These are phyloP conservation scores for Zychaea mexicana DNA, from an alignment of 371 early-diverging fungal genomes.

Conservation along the genomic window DNA sequence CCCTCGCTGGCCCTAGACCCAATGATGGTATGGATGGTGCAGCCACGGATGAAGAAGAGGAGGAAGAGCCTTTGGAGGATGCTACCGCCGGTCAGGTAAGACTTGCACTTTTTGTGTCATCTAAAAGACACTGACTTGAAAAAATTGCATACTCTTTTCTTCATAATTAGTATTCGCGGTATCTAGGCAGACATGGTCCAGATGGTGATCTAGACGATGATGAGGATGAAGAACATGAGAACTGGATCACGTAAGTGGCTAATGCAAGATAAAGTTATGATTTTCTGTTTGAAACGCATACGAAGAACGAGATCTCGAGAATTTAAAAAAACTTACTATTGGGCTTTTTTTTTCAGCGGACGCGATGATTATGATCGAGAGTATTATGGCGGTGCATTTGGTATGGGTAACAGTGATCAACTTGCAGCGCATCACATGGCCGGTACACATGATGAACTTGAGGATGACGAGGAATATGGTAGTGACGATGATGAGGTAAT, in stretches of 20 bases:
- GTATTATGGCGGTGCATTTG: conserved; percentile 24
- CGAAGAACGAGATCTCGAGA: too few relatives aligned
- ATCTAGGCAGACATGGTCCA: conserved; percentile 14
- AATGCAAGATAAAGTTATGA: too few relatives aligned
- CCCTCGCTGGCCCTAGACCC: conserved; percentile 88
- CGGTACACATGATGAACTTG: conserved; percentile 16
- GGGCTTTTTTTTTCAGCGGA: conserved; percentile 19
- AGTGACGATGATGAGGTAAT: conserved; percentile 32
- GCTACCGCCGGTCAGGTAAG: conserved; percentile 21
- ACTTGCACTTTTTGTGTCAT: too few relatives aligned
- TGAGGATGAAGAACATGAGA: conserved; percentile 30
- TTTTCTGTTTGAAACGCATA: too few relatives aligned
- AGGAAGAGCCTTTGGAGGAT: conserved; percentile 29
- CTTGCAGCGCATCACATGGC: conserved; percentile 6
- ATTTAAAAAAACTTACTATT: too few relatives aligned
- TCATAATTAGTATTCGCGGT: conserved; percentile 30
- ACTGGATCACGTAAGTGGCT: conserved; percentile 40
- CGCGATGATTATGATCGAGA: conserved; percentile 27
- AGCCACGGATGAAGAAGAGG: conserved; percentile 26
- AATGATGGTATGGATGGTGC: conserved; percentile 33
- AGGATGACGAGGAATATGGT: conserved; percentile 28
- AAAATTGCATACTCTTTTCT: not conserved
- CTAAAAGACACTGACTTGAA: too few relatives aligned
- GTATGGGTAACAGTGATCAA: conserved; percentile 11
- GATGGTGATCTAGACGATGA: conserved; percentile 26